These are phyloP conservation scores for Sporisorium graminicola DNA, from an alignment of 1,284 basidiomycete species.

Conservation along the genomic window DNA sequence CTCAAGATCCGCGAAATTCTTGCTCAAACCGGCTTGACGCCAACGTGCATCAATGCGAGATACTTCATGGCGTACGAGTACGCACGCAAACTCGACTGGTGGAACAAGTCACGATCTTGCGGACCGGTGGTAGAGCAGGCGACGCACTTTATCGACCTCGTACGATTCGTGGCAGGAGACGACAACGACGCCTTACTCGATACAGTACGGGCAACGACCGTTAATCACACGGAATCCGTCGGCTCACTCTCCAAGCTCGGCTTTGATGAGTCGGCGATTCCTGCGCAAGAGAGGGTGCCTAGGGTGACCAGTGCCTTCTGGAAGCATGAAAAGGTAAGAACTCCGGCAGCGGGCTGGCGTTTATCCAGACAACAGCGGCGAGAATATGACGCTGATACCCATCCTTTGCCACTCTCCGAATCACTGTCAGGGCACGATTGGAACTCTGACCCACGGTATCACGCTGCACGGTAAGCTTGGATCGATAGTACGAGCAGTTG, in stretches of 20 bases:
- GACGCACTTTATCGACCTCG: constrained; percentile 64
- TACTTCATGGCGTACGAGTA: too few species aligned
- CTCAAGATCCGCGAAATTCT: too few species aligned
- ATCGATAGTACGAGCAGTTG: too few species aligned
- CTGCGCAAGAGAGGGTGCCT: constrained; percentile 29
- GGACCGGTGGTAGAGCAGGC: constrained; percentile 68
- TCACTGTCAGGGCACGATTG: constrained; percentile 27
- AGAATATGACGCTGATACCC: too few species aligned
- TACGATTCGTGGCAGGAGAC: constrained; percentile 43
- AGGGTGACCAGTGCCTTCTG: constrained; percentile 34
- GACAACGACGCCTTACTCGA: constrained; percentile 27
- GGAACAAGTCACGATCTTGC: constrained; percentile 54
- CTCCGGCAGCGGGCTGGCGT: neutral
- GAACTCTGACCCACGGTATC: constrained; percentile 41
- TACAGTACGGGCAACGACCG: constrained; percentile 26
- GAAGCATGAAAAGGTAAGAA: constrained; percentile 37
- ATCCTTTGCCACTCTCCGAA: neutral
- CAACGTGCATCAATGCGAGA: too few species aligned
- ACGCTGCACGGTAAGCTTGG: constrained; percentile 40
- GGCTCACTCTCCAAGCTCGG: constrained; percentile 36
- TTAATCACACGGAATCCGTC: constrained; percentile 29
- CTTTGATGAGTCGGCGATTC: constrained; percentile 40
- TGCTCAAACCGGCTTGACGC: too few species aligned
- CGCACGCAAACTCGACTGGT: constrained; percentile 49
- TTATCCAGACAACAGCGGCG: neutral